Base-by-base conservation (phyloP, 192 early-diverging fungal genomes). In the Gaertneriomyces sp. region DNA sequence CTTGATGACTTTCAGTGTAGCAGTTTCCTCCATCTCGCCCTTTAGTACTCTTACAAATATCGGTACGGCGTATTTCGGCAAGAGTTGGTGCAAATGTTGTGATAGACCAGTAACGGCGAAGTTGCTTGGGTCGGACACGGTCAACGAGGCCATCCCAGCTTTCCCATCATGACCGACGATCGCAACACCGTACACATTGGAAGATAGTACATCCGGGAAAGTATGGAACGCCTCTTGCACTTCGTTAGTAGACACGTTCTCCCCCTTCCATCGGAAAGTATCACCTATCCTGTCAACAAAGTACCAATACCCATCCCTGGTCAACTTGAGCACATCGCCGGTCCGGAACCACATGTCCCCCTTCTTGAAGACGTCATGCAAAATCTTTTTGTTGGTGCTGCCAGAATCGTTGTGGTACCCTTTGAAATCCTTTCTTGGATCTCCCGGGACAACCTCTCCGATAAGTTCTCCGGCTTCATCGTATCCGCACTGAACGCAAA, bases 101-200 rank as follows among this genome's bases (percentile, higher is more conserved):
- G 67, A 63, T 16, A 89, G 50, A 2, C 69, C 68, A 47, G 58
- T 55, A 40, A 84, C 56, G 8, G 79, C 64, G 6, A 86, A 76
- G 6, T 62, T 69, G 25, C 25, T 33, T 33, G 25, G 25, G n/a
- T 85, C 63, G 39, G 74, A 64, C 12, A 84, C 54, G 2, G 81
- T 74, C 51, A 90, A 39, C 33, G 88, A 81, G 8, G 83, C 88
- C 88, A 89, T 89, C 42, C 83, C 85, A 20, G 88, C 87, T 47
- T 83, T 74, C 4, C 87, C 86, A 68, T 88, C 85, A 16, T 43
- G 75, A 2, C 76, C 63, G 17, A 81, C 79, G 12, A 90, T 77
- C 5, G 65, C 25, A 8, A 81, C 79, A 44, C 88, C 88, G 57
- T 90, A 90, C 3, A 90, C 79, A 38, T 85, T 87, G 25, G 82